phyloP scores from a whole-genome alignment of 176 grass and related monocot species.

The Pontederia paniculata region DNA sequence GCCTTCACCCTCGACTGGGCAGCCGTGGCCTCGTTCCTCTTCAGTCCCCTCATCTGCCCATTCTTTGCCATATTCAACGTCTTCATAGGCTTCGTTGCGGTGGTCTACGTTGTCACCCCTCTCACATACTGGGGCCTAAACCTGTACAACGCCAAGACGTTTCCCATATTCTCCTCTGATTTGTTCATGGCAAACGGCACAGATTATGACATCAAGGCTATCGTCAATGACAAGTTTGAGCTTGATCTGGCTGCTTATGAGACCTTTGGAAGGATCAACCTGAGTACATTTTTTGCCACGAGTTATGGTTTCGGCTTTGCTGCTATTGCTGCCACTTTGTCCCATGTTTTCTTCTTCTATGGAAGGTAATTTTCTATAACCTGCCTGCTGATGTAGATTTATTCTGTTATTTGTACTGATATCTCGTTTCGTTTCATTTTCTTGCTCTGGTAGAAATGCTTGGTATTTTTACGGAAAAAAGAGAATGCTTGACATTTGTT shows the following conservation, averaged over 20 bases:
- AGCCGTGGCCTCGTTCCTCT: constrained; percentile 49
- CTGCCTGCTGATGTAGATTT: background rate
- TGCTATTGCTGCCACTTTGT: constrained; percentile 51
- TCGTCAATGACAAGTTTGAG: constrained; percentile 50
- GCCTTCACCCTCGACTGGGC: constrained; percentile 84
- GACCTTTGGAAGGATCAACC: constrained; percentile 36
- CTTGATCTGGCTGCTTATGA: constrained; percentile 30
- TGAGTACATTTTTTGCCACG: constrained; percentile 63
- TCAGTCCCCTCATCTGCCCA: constrained; percentile 60
- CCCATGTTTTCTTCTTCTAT: constrained; percentile 67
- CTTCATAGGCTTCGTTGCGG: constrained; percentile 39
- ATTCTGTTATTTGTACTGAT: background rate
- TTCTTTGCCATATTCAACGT: constrained; percentile 74
- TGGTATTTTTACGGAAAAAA: no score
- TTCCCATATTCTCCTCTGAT: constrained; percentile 69
- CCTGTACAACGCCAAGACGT: constrained; percentile 47
- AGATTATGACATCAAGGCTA: constrained; percentile 31
- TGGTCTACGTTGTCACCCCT: constrained; percentile 42
- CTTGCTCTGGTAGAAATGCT: background rate
- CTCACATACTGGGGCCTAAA: constrained; percentile 49
- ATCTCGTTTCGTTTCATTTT: background rate
- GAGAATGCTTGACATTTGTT: no score
- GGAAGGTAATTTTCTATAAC: constrained; percentile 34
- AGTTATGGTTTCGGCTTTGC: constrained; percentile 59
- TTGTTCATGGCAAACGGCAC: constrained; percentile 57